Evolutionary conservation across 2,329 filamentous ascomycete genomes (phyloP), one percentile per base, ranked within the genome.

Genomic region (Pyrenochaeta sp.): DNA sequence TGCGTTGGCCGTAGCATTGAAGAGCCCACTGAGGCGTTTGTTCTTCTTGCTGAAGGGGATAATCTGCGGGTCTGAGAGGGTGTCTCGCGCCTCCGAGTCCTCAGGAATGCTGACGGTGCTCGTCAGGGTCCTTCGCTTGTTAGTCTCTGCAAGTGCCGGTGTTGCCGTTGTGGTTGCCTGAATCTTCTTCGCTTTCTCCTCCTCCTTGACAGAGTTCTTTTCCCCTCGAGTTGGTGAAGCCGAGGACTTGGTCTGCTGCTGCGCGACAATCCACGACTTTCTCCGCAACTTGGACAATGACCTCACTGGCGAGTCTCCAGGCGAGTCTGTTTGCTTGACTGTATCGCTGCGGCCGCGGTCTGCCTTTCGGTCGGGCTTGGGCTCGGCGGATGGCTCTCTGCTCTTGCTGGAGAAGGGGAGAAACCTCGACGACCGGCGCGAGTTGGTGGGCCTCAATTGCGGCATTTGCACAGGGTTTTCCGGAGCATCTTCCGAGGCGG

Each of bases 401-500:
- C 60, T 69, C 48, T 61, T 65, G 58, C 55, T 64, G 50, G 67
- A 59, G 41, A 71, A 71, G 29, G 62, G 46, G 9, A 67, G 55
- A 31, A 70, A 68, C 35, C 66, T 58, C 49, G 68, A 69, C 34
- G 67, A 68, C 32, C 66, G 63, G 52, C 68, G 68, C 35, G 68
- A 60, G 40, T 51, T 65, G 46, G 60, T 67, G 30, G 67, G 63
- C 44, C 43, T 61, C 51, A 55, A 61, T 53, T 60, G 60, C 23
- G 59, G 60, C 63, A 55, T 69, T 48, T 68, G 58, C 36, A 61
- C 53, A 8, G 49, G 50, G 18, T 55, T 48, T 38, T 72, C 60
- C 4, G 62, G 60, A 14, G 58, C 53, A 21, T 68, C 67, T 43
- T 72, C 68, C 20, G 71, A 72, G 19, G 73, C 72, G 8, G 75